Evolutionary conservation across 2,329 filamentous ascomycete genomes (phyloP).

Genomic region (Colletotrichum orchidophilum): DNA sequence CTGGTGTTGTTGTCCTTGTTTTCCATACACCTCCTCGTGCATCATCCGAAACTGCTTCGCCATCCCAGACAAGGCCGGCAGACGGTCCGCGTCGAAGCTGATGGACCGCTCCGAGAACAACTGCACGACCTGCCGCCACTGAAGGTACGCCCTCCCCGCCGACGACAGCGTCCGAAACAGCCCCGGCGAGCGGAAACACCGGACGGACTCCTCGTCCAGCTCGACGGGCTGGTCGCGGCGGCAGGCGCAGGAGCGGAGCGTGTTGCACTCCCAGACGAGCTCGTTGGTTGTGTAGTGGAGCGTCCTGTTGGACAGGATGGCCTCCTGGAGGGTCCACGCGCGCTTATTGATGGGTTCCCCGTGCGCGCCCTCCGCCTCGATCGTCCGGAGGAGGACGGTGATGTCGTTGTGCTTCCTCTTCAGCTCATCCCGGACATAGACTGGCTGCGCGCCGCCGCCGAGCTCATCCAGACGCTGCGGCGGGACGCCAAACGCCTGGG

Average conservation of each 20-base stretch:
- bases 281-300: constrained; percentile 33
- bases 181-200: background rate
- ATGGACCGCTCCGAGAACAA: background rate
- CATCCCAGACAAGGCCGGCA: background rate
- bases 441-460: no score
- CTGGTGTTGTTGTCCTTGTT: no score
- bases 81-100: background rate
- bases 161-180: background rate
- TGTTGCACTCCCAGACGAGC: constrained; percentile 34
- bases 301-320: constrained; percentile 34
- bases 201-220: background rate
- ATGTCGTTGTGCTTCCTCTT: background rate
- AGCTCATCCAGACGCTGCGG: background rate
- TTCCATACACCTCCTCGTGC: background rate
- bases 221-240: background rate
- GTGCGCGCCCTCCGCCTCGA: background rate
- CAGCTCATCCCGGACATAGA: background rate
- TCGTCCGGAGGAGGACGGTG: background rate
- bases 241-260: background rate
- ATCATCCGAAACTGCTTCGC: background rate
- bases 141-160: background rate
- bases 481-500: background rate
- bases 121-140: background rate
- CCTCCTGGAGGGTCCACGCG: constrained; percentile 37
- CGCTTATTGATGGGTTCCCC: background rate